Conservation (phyloP, 2,329 filamentous ascomycete genomes). For the Calonectria montana region DNA sequence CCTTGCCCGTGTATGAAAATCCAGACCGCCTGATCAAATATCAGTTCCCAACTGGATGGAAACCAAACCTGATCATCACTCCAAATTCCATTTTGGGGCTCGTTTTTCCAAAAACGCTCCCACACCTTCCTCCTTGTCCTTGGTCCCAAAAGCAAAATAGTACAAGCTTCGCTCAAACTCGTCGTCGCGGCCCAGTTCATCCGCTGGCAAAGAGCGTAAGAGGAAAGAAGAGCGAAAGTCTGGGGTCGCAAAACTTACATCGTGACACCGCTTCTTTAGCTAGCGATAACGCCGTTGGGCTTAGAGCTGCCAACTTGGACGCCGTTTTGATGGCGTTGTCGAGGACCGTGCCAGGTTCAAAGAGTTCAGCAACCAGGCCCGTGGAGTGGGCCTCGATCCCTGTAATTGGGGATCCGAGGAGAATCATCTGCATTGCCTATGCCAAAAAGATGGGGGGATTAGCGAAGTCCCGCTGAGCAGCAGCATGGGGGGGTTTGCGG, state of each 20-base stretch:
- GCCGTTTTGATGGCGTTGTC: constrained; percentile 40
- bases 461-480: background rate
- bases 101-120: constrained; percentile 46
- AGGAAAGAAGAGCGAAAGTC: background rate
- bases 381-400: constrained; percentile 40
- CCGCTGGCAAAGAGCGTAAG: constrained; percentile 30
- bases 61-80: constrained; percentile 3
- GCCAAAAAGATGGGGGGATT: background rate
- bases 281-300: constrained; percentile 41
- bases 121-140: constrained; percentile 46
- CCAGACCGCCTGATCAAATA: background rate
- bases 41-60: background rate
- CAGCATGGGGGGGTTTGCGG: background rate
- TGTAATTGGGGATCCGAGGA: constrained; percentile 42
- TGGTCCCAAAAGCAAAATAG: constrained; percentile 49
- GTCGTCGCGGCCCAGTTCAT: constrained; percentile 41
- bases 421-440: constrained; percentile 49
- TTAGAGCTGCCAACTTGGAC: constrained; percentile 38
- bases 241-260: constrained; percentile 33
- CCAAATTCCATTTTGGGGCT: constrained; percentile 30
- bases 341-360: constrained; percentile 42
- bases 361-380: constrained; percentile 43
- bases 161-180: constrained; percentile 51
- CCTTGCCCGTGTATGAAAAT: background rate
- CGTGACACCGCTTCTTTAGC: constrained; percentile 45